A percentile compares a stretch with the other conserved stretches of the same genome.
Conservation (phyloP, 1,284 basidiomycete species). For the Quambalaria eucalypti region DNA sequence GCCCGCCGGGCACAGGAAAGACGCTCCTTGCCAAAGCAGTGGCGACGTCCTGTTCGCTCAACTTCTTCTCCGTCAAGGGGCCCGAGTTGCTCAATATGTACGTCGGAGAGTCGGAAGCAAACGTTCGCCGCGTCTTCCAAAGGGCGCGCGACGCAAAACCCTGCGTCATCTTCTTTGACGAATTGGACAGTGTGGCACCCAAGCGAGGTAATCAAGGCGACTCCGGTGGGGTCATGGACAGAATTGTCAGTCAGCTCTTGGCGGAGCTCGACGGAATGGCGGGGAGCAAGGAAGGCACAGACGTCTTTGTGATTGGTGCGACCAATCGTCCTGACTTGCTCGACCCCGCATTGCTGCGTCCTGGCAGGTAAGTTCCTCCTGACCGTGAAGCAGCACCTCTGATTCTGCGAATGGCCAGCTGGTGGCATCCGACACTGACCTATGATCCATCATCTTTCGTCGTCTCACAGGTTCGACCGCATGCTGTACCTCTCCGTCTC, state of each 20-base stretch:
- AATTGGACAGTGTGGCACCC: constrained; percentile 51
- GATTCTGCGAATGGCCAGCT: not conserved
- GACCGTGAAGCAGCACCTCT: not conserved
- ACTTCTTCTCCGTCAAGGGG: constrained; percentile 52
- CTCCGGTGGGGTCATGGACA: constrained; percentile 51
- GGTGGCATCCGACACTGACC: not conserved
- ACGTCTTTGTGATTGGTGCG: constrained; percentile 51
- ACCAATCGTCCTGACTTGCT: constrained; percentile 51
- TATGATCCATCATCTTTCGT: not conserved
- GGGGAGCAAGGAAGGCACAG: constrained; percentile 42
- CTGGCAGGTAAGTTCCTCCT: constrained; percentile 43
- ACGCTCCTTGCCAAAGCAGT: constrained; percentile 56
- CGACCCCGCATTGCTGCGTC: constrained; percentile 49
- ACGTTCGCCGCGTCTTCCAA: constrained; percentile 50
- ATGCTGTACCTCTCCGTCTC: constrained; percentile 94
- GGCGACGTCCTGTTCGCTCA: constrained; percentile 55
- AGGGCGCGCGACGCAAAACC: constrained; percentile 50
- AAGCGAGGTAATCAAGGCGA: constrained; percentile 51
- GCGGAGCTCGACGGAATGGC: constrained; percentile 51
- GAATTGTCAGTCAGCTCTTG: constrained; percentile 50
- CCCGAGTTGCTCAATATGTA: constrained; percentile 52
- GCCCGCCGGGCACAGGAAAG: constrained; percentile 51
- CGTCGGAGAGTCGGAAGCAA: constrained; percentile 51
- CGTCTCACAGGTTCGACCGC: constrained; percentile 72
- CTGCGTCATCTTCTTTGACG: constrained; percentile 52